Evolutionary conservation across 306 rosid species (phyloP), one percentile per base, ranked within the genome.

Genomic region (Dalbergia cochinchinensis): DNA sequence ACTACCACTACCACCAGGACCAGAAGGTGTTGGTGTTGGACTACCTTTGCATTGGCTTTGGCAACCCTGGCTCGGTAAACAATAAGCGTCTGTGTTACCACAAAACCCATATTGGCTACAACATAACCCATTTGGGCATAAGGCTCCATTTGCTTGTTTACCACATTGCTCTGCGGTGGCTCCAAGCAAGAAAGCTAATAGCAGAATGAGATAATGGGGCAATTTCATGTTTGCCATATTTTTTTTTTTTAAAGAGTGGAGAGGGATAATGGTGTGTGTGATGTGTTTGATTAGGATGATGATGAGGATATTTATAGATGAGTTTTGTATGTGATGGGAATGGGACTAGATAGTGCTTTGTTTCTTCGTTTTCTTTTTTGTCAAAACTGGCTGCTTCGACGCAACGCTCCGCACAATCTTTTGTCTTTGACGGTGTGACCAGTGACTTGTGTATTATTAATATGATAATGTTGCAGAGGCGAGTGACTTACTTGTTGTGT

Each of bases 61-160:
- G 60, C 93, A 90, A 16, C 84, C 85, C 0, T 6, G 9, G 51
- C 34, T 20, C 7, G 57, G 19, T 50, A 13, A 50, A 26, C 91
- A 89, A 6, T 87, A 85, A 0, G 42, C 14, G 5, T 6, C 31
- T 0, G 91, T 83, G 76, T 0, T 0, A 48, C 93, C 88, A 8
- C 93, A 90, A 50, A 64, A 90, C 1, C 91, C 91, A 31, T 0
- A 57, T 65, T 83, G 26, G 79, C 93, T 90, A 22, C 93, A 90
- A 33, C 93, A 90, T 20, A 76, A 61, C 42, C 83, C 71, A 4
- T 62, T 80, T 31, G 88, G 89, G 74, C 90, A 90, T 1, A 78
- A 11, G 0, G 90, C 86, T 31, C 85, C 86, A n/a, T 48, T 39
- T 8, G 90, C 91, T 41, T 90, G 94, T 6, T 1, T 78, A 3